These are phyloP conservation scores for Ilex aquifolium DNA, from an alignment of 257 asterid genomes.

Conservation along the genomic window DNA sequence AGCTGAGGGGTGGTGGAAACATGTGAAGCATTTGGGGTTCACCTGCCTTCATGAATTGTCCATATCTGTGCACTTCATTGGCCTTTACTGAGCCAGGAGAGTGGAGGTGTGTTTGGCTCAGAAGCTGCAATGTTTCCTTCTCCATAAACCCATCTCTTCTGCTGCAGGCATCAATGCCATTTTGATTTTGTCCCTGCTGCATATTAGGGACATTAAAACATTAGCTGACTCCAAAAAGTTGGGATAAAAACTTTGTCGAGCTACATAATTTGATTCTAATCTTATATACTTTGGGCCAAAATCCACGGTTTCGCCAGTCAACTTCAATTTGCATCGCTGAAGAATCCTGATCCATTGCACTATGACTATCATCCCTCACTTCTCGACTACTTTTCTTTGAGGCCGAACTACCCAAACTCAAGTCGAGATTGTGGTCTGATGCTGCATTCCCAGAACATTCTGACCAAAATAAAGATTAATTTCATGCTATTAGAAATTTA, in stretches of 20 bases:
- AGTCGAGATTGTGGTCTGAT: constrained; percentile 59
- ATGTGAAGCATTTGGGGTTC: constrained; percentile 33
- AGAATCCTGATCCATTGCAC: constrained; percentile 26
- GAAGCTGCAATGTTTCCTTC: constrained; percentile 53
- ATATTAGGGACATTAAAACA: no score
- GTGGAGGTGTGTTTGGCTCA: constrained; percentile 47
- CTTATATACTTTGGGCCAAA: constrained; percentile 39
- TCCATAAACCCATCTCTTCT: constrained; percentile 41
- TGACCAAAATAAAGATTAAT: not conserved
- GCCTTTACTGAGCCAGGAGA: constrained; percentile 33
- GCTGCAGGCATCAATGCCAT: not conserved
- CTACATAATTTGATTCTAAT: not conserved
- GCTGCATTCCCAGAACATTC: not conserved
- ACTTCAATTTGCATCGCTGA: constrained; percentile 28
- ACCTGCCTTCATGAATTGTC: constrained; percentile 22
- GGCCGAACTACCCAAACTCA: constrained; percentile 62
- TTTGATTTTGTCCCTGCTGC: no score
- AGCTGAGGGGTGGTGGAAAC: constrained; percentile 23
- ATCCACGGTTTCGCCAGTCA: constrained; percentile 50
- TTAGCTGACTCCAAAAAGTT: no score
- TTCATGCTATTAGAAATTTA: constrained; percentile 10
- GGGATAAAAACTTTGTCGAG: not conserved
- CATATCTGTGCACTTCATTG: constrained; percentile 26
- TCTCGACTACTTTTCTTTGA: constrained; percentile 27
- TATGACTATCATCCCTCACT: constrained; percentile 1